Conservation (phyloP, 2,329 filamentous ascomycete species). For the Xylariaceae sp. region DNA sequence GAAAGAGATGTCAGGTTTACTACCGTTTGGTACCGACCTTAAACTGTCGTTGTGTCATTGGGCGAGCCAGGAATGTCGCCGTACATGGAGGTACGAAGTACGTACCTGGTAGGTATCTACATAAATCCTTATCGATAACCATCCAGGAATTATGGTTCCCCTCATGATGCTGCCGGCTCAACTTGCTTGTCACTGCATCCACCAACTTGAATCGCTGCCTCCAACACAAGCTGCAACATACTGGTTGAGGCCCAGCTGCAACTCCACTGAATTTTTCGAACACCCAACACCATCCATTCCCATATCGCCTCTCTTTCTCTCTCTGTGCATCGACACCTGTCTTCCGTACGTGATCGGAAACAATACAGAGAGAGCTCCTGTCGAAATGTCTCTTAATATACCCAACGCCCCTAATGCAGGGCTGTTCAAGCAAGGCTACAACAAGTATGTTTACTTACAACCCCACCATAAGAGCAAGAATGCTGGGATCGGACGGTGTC, state of each 20-base stretch:
- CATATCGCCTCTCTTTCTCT: slow-evolving; percentile 4
- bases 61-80: too few species aligned
- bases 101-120: too few species aligned
- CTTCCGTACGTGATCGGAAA: slow-evolving; percentile 1
- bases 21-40: too few species aligned
- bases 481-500: slow-evolving; percentile 10
- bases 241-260: not conserved
- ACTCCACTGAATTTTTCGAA: slow-evolving; percentile 25
- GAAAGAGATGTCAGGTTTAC: too few species aligned
- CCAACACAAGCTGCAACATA: not conserved
- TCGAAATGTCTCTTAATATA: slow-evolving; percentile 87
- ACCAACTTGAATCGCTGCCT: not conserved
- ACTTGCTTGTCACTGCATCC: not conserved
- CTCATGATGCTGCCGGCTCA: not conserved
- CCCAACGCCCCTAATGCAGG: slow-evolving; percentile 88
- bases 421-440: slow-evolving; percentile 95
- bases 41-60: too few species aligned
- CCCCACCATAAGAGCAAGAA: slow-evolving; percentile 25
- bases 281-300: slow-evolving; percentile 7
- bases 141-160: not conserved
- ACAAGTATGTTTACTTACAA: slow-evolving; percentile 63
- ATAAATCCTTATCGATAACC: too few species aligned
- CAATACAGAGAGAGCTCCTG: not conserved
- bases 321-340: not conserved
- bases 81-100: too few species aligned